A percentile compares a stretch with the other conserved stretches of the same genome.
phyloP scores from a whole-genome alignment of 2,329 filamentous ascomycete species.

The Trichoderma simmonsii region DNA sequence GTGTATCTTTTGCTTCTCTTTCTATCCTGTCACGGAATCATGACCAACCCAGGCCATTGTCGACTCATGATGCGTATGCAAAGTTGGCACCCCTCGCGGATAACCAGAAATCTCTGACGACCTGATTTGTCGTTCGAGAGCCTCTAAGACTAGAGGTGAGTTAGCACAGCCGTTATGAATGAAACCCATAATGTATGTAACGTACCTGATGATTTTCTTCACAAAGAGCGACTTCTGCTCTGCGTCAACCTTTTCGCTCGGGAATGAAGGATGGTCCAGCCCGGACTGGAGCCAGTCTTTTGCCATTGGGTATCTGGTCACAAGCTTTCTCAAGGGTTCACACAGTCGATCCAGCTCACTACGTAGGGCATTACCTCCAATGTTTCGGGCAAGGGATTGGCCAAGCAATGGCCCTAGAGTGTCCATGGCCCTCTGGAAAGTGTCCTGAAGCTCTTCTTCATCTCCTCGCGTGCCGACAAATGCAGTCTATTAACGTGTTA shows the following conservation, averaged over 20 bases:
- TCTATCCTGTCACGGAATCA: background rate
- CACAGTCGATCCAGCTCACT: conserved; percentile 70
- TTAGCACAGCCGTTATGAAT: background rate
- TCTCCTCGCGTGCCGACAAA: conserved; percentile 50
- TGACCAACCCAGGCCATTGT: background rate
- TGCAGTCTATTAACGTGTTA: conserved; percentile 40
- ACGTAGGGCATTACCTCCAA: conserved; percentile 65
- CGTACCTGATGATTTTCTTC: conserved; percentile 61
- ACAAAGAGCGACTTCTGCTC: conserved; percentile 63
- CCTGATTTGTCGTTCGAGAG: conserved; percentile 59
- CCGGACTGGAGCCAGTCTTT: conserved; percentile 63
- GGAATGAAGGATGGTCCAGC: conserved; percentile 53
- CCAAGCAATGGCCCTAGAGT: conserved; percentile 62
- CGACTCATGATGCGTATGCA: conserved; percentile 53
- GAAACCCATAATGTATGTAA: background rate
- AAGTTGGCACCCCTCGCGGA: conserved; percentile 60
- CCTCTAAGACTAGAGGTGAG: conserved; percentile 56
- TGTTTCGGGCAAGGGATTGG: conserved; percentile 59
- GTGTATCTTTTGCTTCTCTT: background rate
- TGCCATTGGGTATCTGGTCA: conserved; percentile 53
- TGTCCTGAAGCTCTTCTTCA: conserved; percentile 40
- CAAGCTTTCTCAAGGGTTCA: conserved; percentile 68
- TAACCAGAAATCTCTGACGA: conserved; percentile 73
- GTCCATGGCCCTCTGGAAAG: conserved; percentile 49
- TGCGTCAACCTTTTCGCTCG: conserved; percentile 55